Percentiles rank a stretch among this genome's conserved stretches.
These are phyloP conservation scores for Lodderomyces elongisporus DNA, from an alignment of 1,139 yeast genomes.

Conservation along the genomic window DNA sequence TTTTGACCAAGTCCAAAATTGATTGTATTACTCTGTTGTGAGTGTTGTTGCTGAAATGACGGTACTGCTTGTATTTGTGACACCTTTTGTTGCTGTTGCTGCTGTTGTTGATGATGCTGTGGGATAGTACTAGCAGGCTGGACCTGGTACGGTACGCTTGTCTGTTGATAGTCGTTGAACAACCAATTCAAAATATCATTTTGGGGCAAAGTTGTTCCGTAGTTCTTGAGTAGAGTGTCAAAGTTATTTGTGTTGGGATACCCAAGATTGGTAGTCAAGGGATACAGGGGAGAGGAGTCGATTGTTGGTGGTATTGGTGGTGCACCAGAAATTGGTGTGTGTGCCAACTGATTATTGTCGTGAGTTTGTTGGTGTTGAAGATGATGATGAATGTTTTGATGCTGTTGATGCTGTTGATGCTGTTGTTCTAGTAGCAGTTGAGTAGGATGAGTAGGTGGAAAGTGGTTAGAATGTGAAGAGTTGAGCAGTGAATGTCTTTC, in stretches of 20 bases:
- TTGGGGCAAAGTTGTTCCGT: slow-evolving; percentile 17
- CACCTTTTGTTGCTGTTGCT: not conserved
- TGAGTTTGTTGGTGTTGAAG: not conserved
- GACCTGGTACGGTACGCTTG: not conserved
- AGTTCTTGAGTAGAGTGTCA: slow-evolving; percentile 6
- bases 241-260: slow-evolving; percentile 4
- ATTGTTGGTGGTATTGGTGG: not conserved
- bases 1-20: not conserved
- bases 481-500: not conserved
- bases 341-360: not conserved
- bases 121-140: slow-evolving; percentile 2
- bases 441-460: too few relatives aligned
- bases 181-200: slow-evolving; percentile 41
- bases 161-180: slow-evolving; percentile 8
- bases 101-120: slow-evolving; percentile 3
- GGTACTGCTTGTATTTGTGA: too few relatives aligned
- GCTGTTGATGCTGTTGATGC: not conserved
- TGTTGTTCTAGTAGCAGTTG: too few relatives aligned
- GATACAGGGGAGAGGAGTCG: slow-evolving; percentile 5
- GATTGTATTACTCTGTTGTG: too few relatives aligned
- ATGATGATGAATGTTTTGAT: not conserved
- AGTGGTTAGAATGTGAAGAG: not conserved
- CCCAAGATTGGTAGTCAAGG: slow-evolving; percentile 4
- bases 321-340: not conserved
- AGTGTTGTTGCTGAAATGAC: too few relatives aligned